Base-by-base conservation (phyloP, 768 basidiomycete genomes). In the Trametes cingulata region DNA sequence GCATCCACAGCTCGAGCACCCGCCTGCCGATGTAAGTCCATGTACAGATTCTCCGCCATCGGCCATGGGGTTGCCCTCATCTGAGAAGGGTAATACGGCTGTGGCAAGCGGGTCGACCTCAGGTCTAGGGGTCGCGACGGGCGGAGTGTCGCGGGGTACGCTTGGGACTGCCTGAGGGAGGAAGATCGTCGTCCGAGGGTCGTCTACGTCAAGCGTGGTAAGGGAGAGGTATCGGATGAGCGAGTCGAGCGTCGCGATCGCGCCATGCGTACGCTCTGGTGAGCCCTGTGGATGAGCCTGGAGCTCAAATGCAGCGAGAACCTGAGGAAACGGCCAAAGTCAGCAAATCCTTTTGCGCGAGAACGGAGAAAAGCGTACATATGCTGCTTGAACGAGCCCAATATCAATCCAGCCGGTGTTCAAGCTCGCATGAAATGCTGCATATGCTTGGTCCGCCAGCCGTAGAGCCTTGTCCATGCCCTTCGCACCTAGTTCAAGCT, bases 361-460 rank as follows among this genome's bases (percentile, higher is more conserved):
- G 37, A n/a, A 14, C 6, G 25, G 53, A 45, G 33, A 60, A 19
- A 15, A 2, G 72, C 80, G 61, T 25, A 65, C 65, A 58, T 86
- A 91, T 54, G 87, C 86, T 29, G 88, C 85, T 71, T 91, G 86
- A 5, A 84, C 87, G 4, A 91, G 78, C 25, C 82, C 83, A 65
- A 87, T 84, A 62, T 91, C 87, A 13, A 91, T 80, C 85, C 86
- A 87, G 17, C 84, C 80, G 33, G 85, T 81, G 67, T 82, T 85
- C 56, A 88, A 72, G 66, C 88, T 90, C 17, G 86, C 85, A 58
- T 91, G 86, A 61, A 91, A 73, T 5, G 85, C 81, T 46, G 80
- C 77, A 68, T 88, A 88, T 25, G 89, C 88, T 63, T 85, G 78
- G 57, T 91, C 85, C 39, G 85, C 74, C 46, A 91, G 79, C 45